These are phyloP conservation scores for Physaria fendleri DNA, from an alignment of 345 rosid genomes.

Conservation along the genomic window DNA sequence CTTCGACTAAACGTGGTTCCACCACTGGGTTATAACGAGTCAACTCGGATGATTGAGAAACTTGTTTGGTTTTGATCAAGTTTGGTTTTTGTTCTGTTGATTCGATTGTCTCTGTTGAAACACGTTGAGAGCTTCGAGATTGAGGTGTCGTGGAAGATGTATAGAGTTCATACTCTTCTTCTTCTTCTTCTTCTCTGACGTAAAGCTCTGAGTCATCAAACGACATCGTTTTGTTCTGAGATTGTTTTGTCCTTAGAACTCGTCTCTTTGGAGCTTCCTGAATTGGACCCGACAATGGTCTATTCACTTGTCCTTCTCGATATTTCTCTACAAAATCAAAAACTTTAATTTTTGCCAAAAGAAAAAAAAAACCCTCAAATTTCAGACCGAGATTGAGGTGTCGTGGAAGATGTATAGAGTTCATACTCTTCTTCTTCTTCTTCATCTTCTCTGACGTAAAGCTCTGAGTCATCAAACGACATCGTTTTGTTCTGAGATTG, in stretches of 20 bases:
- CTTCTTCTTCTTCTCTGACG: conserved; percentile 35
- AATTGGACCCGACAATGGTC: conserved; percentile 18
- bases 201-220: conserved; percentile 20
- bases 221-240: conserved; percentile 27
- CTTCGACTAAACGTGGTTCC: conserved; percentile 30
- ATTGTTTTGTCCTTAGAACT: conserved; percentile 37
- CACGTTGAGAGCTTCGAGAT: conserved; percentile 77
- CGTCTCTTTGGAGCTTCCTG: conserved; percentile 35
- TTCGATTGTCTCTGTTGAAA: conserved; percentile 64
- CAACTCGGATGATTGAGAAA: conserved; percentile 18
- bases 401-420: conserved; percentile 68
- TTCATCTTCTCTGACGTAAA: conserved; percentile 26
- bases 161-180: conserved; percentile 50
- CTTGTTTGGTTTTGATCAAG: conserved; percentile 11
- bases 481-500: conserved; percentile 32
- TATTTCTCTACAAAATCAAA: conserved; percentile 37
- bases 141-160: conserved; percentile 82
- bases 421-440: conserved; percentile 55
- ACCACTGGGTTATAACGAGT: neutral
- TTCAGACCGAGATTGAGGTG: conserved; percentile 85
- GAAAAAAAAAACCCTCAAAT: too few relatives aligned
- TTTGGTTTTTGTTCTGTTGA: conserved; percentile 15
- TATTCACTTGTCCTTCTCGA: conserved; percentile 28
- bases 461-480: conserved; percentile 20
- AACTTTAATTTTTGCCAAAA: too few relatives aligned